Base-by-base conservation (phyloP, 169 alveolate species). In the Cryptosporidium xiaoi region DNA sequence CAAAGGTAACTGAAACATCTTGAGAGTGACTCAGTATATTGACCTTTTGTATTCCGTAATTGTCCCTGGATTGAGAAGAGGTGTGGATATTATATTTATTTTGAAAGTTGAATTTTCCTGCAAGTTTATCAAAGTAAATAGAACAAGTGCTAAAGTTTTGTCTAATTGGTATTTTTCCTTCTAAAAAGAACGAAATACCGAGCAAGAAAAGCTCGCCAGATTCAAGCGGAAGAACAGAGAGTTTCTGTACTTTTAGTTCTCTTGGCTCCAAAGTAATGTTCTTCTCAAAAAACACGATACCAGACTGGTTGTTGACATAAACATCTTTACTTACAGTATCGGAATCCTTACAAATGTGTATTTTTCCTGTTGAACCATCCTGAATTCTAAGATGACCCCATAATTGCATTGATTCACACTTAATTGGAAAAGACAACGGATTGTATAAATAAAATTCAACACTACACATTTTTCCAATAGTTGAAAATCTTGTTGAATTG, bases 311-410 rank as follows among this genome's bases (percentile, higher is more conserved):
- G 0, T 33, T 2, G 20, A 3, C 33, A 46, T 24, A 20, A 2
- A 36, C 27, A 15, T 62, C 50, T 16, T 18, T 36, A 60, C 10
- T 58, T 34, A 16, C 3, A 5, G 12, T 60, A 31, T 18, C 33
- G 6, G n/a, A 16, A 13, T 50, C 87, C 33, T 60, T 31, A 36
- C 53, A 10, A 20, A 36, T 44, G 20, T 56, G 56, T 15, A 34
- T 15, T 27, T 10, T 5, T 4, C 50, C 51, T 1, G 87, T 77
- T 24, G 87, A 60, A 40, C 87, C 87, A 58, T 77, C 87, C 8
- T 44, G 24, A 44, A 77, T 53, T 24, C 87, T 77, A 10, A 77
- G 65, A 40, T 77, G 71, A 0, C 87, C 87, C 87, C 87, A 77
- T 18, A 77, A n/a, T 15, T 77, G 87, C 3, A 77, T 56, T 20